Base-by-base conservation (phyloP, 108 stramenopile genomes). In the Cyclostephanos invisitatus region DNA sequence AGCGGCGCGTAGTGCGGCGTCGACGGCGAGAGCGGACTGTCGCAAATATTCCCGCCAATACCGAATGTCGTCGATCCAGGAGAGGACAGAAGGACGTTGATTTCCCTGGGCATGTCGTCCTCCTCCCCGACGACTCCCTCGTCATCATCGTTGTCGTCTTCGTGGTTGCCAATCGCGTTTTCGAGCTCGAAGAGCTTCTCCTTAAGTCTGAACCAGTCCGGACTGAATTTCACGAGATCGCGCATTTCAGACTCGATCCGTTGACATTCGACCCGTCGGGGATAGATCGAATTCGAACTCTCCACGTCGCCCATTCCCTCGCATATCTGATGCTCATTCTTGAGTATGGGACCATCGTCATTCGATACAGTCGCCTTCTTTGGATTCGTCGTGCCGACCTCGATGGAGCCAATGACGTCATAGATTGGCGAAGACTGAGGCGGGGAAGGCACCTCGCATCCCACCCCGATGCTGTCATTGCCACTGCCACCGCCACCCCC, bases 171-270 rank as follows among this genome's bases (percentile, higher is more conserved):
- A 48, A 62, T 48, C 29, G 38, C 51, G 35, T 62, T 72, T 29
- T 28, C 17, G 4, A 72, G 60, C 62, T 72, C 62, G 8, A 72
- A 60, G 25, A 72, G 47, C 32, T 72, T 61, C 25, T 62, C 70
- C 32, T 72, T 72, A 4, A 72, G 51, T 54, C 62, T 20, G 48
- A 72, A 72, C 70, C 70, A 72, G 28, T 62, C 70, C 14, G 20
- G 48, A 53, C 59, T 63, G 40, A 72, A 72, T 37, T 72, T 72
- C 44, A 46, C 46, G 36, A 42, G 42, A 5, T 0, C 4, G 1
- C 62, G 15, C n/a, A 72, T 20, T 20, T 72, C 32, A 1, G 29
- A 42, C 44, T 69, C 68, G 40, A 69, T 69, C 12, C 24, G 57
- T 69, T 32, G 68, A 69, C 29, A 55, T 59, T 58, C 35, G 3